These are phyloP conservation scores for Fusarium hostae DNA, from an alignment of 2,329 filamentous ascomycete genomes.

Conservation along the genomic window DNA sequence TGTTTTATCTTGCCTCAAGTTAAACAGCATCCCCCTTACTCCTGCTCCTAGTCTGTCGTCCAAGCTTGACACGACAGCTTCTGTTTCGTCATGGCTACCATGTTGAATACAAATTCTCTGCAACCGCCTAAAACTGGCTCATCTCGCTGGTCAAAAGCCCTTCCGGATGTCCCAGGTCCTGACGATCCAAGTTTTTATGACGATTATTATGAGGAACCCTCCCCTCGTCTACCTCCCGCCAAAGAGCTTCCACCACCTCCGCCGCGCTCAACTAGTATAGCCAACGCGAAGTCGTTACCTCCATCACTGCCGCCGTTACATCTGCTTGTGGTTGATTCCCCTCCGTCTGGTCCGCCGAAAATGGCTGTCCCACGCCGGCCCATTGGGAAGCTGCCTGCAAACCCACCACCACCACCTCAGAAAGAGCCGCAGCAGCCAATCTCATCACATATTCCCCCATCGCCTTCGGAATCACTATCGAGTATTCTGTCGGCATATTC, in stretches of 20 bases:
- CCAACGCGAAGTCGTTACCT: constrained; percentile 39
- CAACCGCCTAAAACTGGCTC: constrained; percentile 53
- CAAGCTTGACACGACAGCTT: constrained; percentile 27
- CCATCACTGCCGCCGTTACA: constrained; percentile 41
- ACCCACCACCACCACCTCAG: constrained; percentile 25
- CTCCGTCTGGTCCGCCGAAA: constrained; percentile 38
- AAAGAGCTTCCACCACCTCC: constrained; percentile 43
- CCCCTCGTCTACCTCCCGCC: constrained; percentile 32
- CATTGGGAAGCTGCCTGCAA: constrained; percentile 36
- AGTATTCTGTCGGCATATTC: constrained; percentile 68
- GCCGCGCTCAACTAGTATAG: constrained; percentile 41
- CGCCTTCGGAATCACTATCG: constrained; percentile 62
- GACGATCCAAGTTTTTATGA: constrained; percentile 39
- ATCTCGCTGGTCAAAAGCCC: constrained; percentile 69
- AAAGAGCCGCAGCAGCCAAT: constrained; percentile 29
- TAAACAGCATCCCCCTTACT: constrained; percentile 26
- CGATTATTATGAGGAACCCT: constrained; percentile 33
- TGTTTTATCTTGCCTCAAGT: constrained; percentile 41
- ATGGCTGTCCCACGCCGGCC: constrained; percentile 43
- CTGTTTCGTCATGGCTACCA: constrained; percentile 38
- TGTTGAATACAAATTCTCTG: constrained; percentile 39
- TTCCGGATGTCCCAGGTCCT: constrained; percentile 60
- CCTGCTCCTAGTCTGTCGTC: constrained; percentile 14
- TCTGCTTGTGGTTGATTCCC: constrained; percentile 34
- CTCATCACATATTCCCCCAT: constrained; percentile 43